These are phyloP conservation scores for Trichoderma arundinaceum DNA, from an alignment of 2,329 filamentous ascomycete species.

Conservation along the genomic window DNA sequence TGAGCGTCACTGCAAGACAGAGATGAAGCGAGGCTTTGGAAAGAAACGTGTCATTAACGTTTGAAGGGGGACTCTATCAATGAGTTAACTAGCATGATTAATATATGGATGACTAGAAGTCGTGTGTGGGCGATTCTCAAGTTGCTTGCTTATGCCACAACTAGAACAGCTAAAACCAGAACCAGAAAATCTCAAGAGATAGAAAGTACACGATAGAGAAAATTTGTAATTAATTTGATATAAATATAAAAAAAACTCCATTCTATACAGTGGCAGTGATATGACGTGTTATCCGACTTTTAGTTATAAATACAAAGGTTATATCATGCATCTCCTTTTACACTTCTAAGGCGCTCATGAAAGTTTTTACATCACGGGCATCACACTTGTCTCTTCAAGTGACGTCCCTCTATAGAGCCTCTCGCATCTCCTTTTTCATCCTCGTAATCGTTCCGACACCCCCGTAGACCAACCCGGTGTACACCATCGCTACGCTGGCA, in stretches of 20 bases:
- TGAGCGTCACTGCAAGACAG: too few relatives aligned
- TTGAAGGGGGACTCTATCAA: too few relatives aligned
- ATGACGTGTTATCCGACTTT: slow-evolving; percentile 19
- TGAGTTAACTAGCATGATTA: too few relatives aligned
- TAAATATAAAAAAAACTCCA: background rate
- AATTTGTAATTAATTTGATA: too few relatives aligned
- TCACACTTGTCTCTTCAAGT: background rate
- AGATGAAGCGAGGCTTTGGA: too few relatives aligned
- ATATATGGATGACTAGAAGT: too few relatives aligned
- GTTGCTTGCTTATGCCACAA: too few relatives aligned
- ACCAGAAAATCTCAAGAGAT: background rate
- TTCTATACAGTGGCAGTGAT: slow-evolving; percentile 2
- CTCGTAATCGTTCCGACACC: slow-evolving; percentile 68
- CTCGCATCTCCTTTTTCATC: slow-evolving; percentile 67
- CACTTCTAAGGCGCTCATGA: slow-evolving; percentile 2
- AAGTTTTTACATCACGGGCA: background rate
- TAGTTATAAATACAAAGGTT: slow-evolving; percentile 23
- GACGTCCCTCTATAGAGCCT: slow-evolving; percentile 42
- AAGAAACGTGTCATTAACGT: too few relatives aligned
- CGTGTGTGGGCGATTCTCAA: too few relatives aligned
- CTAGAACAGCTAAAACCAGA: too few relatives aligned
- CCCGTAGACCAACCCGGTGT: slow-evolving; percentile 75
- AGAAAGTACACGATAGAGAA: background rate
- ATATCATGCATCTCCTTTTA: slow-evolving; percentile 10
- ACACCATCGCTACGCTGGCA: slow-evolving; percentile 88